Conservation (phyloP, 2,329 filamentous ascomycete species). For the Orbilia blumenaviensis region DNA sequence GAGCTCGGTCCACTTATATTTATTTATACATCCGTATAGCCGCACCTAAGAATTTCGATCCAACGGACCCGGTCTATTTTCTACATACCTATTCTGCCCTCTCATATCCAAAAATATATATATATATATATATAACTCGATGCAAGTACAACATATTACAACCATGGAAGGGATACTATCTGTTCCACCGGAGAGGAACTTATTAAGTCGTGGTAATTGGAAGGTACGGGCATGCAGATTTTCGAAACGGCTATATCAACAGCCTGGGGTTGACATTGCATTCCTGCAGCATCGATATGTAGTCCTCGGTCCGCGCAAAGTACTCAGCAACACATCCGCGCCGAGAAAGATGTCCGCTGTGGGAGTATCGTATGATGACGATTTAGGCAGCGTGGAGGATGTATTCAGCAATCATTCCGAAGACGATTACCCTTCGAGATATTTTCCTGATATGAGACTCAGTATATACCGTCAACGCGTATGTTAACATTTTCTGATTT, state of each 20-base stretch:
- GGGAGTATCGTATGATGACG: constrained; percentile 27
- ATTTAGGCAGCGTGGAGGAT: constrained; percentile 40
- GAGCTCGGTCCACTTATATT: constrained; percentile 29
- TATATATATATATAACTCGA: not conserved
- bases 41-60: constrained; percentile 5
- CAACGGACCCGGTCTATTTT: constrained; percentile 1
- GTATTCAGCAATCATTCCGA: constrained; percentile 46
- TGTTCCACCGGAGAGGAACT: constrained; percentile 47
- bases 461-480: constrained; percentile 47
- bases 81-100: not conserved
- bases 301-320: constrained; percentile 45
- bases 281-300: constrained; percentile 46
- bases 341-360: constrained; percentile 47
- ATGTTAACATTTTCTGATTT: not conserved
- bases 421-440: constrained; percentile 19
- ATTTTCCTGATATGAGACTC: constrained; percentile 28
- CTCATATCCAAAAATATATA: not conserved
- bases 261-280: constrained; percentile 10
- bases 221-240: constrained; percentile 29
- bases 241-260: not conserved
- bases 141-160: not conserved
- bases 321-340: constrained; percentile 51
- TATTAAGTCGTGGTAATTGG: constrained; percentile 53
- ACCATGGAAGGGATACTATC: constrained; percentile 50
- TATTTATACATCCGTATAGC: constrained; percentile 36